phyloP scores from a whole-genome alignment of 2,329 filamentous ascomycete genomes.

The Alternaria panax region DNA sequence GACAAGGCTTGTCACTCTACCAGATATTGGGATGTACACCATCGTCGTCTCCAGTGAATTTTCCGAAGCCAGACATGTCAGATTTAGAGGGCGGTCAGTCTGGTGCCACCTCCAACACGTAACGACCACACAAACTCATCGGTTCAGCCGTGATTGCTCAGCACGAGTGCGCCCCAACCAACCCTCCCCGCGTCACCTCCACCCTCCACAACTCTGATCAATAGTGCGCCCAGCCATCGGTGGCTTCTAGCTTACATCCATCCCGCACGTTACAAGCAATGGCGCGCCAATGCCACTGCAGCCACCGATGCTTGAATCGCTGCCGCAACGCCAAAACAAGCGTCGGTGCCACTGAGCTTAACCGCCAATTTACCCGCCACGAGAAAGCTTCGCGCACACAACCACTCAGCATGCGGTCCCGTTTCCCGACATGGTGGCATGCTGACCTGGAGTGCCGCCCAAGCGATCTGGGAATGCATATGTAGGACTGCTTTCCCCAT shows the following conservation, averaged over 20 bases:
- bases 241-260: neutral
- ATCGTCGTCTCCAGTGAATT: neutral
- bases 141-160: constrained; percentile 6
- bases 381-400: constrained; percentile 1
- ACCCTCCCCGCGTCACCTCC: neutral
- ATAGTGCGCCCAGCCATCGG: constrained; percentile 1
- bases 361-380: constrained; percentile 9
- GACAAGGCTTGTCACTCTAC: neutral
- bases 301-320: constrained; percentile 7
- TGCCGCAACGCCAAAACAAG: neutral
- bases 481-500: constrained; percentile 7
- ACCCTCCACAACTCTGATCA: neutral
- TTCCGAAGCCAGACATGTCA: neutral
- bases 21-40: neutral
- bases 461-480: constrained; percentile 8
- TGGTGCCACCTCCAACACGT: neutral
- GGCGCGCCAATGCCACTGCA: neutral
- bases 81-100: neutral
- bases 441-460: neutral
- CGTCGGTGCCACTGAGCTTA: constrained; percentile 14
- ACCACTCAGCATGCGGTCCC: constrained; percentile 3
- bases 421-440: constrained; percentile 2
- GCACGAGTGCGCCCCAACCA: neutral
- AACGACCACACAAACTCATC: neutral
- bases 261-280: constrained; percentile 1